Base-by-base conservation (phyloP, 2,329 filamentous ascomycete species). In the Alternaria arbusti region DNA sequence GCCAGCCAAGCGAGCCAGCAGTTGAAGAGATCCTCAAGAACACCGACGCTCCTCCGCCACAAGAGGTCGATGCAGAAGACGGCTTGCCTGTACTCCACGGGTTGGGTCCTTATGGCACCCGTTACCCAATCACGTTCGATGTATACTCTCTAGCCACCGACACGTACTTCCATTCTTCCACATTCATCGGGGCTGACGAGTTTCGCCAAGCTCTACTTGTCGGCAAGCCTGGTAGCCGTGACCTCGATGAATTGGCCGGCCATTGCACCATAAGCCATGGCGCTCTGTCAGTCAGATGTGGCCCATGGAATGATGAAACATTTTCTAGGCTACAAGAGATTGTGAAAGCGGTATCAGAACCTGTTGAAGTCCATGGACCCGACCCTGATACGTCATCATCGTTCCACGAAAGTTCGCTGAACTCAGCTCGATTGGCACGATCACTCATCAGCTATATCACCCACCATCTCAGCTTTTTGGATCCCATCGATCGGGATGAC, bases 131-230 rank as follows among this genome's bases (percentile, higher is more conserved):
- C 11, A 84, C 85, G 64, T 89, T 89, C 61, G 85, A 86, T 55
- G 75, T 87, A 9, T 72, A 72, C 6, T 84, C 85, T 23, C 73
- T 89, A 8, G 78, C 77, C 9, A 64, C 80, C 7, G 86, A 84
- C 1, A 87, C 85, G 0, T 88, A 83, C 69, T 89, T 89, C 65
- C 85, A 87, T 64, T 76, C 83, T 46, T 82, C 79, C 49, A 88
- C 86, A 5, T 86, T 89, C 63, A 80, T 89, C 61, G 87, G 88
- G 26, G 86, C 86, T 67, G 86, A 86, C 4, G 84, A 86, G 25
- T 83, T 89, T 50, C 72, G 76, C 15, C 80, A 79, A 36, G 83
- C 83, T 36, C 67, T 89, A 6, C 64, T 51, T 8, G 46, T 58
- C 11, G 51, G 56, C 7, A 57, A 51, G 15, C 25, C 50, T 1